Base-by-base conservation (phyloP, 306 rosid species). In the Oxytropis ochrocephala region DNA sequence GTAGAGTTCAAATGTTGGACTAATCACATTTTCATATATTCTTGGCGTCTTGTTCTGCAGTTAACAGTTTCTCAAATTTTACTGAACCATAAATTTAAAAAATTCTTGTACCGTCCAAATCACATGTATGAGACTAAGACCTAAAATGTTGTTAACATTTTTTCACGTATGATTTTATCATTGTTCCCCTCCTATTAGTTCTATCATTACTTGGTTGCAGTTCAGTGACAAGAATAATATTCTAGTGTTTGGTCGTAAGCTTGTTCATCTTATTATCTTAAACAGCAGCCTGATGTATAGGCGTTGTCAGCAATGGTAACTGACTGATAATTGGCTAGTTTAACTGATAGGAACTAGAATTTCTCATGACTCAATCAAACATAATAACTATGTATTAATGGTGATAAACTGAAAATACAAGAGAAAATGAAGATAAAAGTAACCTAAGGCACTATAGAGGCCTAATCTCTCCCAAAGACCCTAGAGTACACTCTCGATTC, bases 1-100 rank as follows among this genome's bases (percentile, higher is more conserved):
- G 21, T 71, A 52, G 46, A 32, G 59, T 38, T 63, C n/a, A 59
- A 71, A 49, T 72, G 62, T 50, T 67, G 53, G 36, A 60, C 39
- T 43, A 57, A 19, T 27, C 33, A 68, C 56, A 29, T 48, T 69
- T 63, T 49, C 16, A 8, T 48, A 9, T 50, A 54, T 62, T 67
- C 10, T 13, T 47, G 53, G 14, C 19, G 24, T 38, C 5, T 43
- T 39, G 44, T 65, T 67, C 64, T 54, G 67, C 69, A 38, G 18
- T 72, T 39, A n/a, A 38, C 64, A 55, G 27, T 65, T 72, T 41
- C 78, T 66, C 60, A 50, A 29, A 43, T 24, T 52, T 11, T 30
- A 43, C 62, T 36, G 29, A 24, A 24, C 29, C 29, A 24, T 24
- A 24, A 24, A 24, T 24, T 24, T 24, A 1, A 24, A 24, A 24